Evolutionary conservation across 2,329 filamentous ascomycete species (phyloP).

Genomic region (Epichloe sp.): DNA sequence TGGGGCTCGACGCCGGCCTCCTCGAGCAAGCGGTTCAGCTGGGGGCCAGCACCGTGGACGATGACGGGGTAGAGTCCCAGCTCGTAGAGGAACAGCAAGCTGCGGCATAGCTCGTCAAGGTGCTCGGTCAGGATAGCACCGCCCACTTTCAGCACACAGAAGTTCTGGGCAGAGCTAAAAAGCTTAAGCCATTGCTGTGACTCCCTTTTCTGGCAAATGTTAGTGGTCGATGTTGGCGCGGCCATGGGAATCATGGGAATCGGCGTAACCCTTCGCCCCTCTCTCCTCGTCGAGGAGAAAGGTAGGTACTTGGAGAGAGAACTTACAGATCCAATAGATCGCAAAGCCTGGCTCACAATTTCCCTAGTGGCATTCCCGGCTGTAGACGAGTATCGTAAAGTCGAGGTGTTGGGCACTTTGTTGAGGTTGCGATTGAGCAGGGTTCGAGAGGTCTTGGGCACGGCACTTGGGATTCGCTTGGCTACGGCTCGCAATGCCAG

Average conservation of each 20-base stretch:
- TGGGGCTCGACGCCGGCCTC: conserved; percentile 86
- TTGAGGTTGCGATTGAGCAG: background rate
- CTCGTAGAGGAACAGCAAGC: conserved; percentile 83
- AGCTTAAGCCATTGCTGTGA: conserved; percentile 87
- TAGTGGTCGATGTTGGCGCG: conserved; percentile 13
- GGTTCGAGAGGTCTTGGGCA: conserved; percentile 13
- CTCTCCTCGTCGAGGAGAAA: too few relatives aligned
- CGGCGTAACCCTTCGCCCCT: background rate
- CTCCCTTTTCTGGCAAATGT: conserved; percentile 11
- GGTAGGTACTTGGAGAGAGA: background rate
- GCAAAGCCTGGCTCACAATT: background rate
- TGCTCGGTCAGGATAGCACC: conserved; percentile 93
- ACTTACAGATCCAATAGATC: background rate
- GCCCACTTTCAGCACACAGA: conserved; percentile 96
- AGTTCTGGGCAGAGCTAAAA: conserved; percentile 93
- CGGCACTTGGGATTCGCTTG: conserved; percentile 8
- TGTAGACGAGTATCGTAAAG: background rate
- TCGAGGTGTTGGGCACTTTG: background rate
- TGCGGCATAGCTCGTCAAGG: conserved; percentile 79
- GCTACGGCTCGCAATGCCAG: conserved; percentile 21
- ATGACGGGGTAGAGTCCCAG: conserved; percentile 91
- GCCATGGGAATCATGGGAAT: background rate
- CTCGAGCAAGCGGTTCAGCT: conserved; percentile 84
- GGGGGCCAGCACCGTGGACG: conserved; percentile 87
- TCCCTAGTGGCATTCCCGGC: background rate